These are phyloP conservation scores for Moniliophthora roreri DNA, from an alignment of 1,284 basidiomycete genomes.

Conservation along the genomic window DNA sequence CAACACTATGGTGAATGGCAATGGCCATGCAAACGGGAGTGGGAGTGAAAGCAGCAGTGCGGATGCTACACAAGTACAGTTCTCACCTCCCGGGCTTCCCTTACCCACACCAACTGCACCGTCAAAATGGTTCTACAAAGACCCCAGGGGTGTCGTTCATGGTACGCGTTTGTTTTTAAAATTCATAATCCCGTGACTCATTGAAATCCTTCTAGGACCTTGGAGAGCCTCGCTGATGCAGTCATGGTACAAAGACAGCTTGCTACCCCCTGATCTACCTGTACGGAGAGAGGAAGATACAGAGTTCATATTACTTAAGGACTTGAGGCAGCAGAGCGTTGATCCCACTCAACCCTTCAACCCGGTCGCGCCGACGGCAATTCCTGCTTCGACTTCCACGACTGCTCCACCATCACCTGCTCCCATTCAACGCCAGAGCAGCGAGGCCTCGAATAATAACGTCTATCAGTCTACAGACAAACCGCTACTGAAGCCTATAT, in stretches of 20 bases:
- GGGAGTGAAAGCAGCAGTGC: conserved; percentile 25
- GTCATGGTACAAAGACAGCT: conserved; percentile 79
- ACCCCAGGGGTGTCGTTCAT: conserved; percentile 76
- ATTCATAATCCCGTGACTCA: neutral
- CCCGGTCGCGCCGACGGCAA: neutral
- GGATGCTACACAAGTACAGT: conserved; percentile 62
- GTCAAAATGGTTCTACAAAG: conserved; percentile 75
- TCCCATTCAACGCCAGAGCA: conserved; percentile 21
- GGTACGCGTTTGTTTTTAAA: conserved; percentile 42
- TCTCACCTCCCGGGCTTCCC: conserved; percentile 76
- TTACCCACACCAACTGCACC: conserved; percentile 64
- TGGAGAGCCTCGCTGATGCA: conserved; percentile 87
- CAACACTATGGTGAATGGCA: too few species aligned
- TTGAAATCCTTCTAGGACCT: conserved; percentile 50
- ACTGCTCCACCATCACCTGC: conserved; percentile 39
- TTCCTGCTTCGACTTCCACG: neutral
- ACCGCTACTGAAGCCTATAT: conserved; percentile 72
- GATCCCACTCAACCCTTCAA: conserved; percentile 79
- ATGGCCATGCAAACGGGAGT: conserved; percentile 28
- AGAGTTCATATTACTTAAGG: conserved; percentile 66
- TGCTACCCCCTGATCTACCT: conserved; percentile 76
- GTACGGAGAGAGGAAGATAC: conserved; percentile 72
- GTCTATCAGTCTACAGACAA: conserved; percentile 39
- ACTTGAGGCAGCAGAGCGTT: conserved; percentile 69
- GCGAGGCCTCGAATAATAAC: conserved; percentile 14